Base-by-base conservation (phyloP, 1,139 yeast genomes). In the Wickerhamomyces sp. region DNA sequence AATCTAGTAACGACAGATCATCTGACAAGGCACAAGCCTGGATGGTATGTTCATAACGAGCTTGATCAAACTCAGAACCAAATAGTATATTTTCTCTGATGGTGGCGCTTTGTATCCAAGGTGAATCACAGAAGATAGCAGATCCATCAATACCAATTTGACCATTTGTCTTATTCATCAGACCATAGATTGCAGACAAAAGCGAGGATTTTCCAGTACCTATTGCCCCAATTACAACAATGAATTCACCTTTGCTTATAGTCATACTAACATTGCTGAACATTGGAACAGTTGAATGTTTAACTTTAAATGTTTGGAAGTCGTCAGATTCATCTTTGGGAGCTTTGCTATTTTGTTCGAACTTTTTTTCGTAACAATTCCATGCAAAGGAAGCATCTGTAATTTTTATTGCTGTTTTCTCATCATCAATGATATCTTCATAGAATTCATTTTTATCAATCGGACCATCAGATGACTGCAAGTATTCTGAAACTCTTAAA, bases 81-180 rank as follows among this genome's bases (percentile, higher is more conserved):
- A 87, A 87, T 1, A 73, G 47, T 41, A 87, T 84, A 53, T 87
- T 87, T 26, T 83, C 80, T 46, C 74, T 68, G 5, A 86, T 80
- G 1, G 94, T 81, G 2, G 86, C 78, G 56, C 85, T 86, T 58
- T 82, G 92, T 38, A 84, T 76, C 95, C 95, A 87, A 9, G 90
- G 89, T 31, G 76, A 76, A 21, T 64, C 64, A 49, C 64, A 59
- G 35, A 58, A 33, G 35, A 61, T 18, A 4, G 18, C 10, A 7
- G 40, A 36, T 10, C 42, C 37, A 27, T 66, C 61, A 3, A 70
- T 59, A 41, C 55, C 58, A 7, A 74, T 57, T 1, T 53, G 34
- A 29, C 80, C 80, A 3, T 46, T 32, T 1, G 59, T 58, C 34
- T 65, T 60, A 33, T 60, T 63, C 80, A 75, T 75, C 21, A 65